A percentile compares a stretch with the other conserved stretches of the same genome.
Evolutionary conservation across 768 basidiomycete species (phyloP).

Genomic region (Lactifluus piperatus): DNA sequence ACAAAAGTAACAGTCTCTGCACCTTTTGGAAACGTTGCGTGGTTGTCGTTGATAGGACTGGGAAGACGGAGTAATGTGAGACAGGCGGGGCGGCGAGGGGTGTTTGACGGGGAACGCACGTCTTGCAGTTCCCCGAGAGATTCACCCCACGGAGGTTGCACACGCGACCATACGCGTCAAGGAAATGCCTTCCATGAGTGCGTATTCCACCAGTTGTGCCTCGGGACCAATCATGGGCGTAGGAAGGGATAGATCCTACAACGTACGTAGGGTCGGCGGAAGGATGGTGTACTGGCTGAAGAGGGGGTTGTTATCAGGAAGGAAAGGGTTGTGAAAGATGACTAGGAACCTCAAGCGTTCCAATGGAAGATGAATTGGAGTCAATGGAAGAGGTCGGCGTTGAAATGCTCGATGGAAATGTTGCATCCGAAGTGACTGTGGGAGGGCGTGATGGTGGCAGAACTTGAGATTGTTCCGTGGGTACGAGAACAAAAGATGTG

Average conservation of each 20-base stretch:
- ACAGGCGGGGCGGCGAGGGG: constrained; percentile 5
- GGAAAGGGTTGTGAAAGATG: background rate
- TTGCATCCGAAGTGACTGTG: constrained; percentile 7
- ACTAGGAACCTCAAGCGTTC: constrained; percentile 2
- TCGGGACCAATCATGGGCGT: constrained; percentile 68
- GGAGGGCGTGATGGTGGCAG: constrained; percentile 2
- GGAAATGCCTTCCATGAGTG: constrained; percentile 68
- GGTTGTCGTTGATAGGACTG: constrained; percentile 63
- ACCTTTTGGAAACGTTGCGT: constrained; percentile 57
- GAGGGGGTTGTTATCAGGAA: background rate
- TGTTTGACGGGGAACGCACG: constrained; percentile 38
- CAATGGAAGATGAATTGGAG: constrained; percentile 4
- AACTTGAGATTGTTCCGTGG: constrained; percentile 8
- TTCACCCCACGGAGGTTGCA: constrained; percentile 81
- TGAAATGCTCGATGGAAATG: constrained; percentile 15
- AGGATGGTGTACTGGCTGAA: constrained; percentile 33
- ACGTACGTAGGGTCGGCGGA: constrained; percentile 36
- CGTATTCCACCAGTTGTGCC: constrained; percentile 48
- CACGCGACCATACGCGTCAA: constrained; percentile 73
- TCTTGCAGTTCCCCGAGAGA: constrained; percentile 74
- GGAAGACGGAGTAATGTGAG: background rate
- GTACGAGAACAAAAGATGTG: constrained; percentile 8
- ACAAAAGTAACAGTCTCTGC: constrained; percentile 72
- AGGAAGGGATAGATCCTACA: constrained; percentile 42
- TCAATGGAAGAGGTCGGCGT: constrained; percentile 13